Evolutionary conservation across 345 rosid species (phyloP).

Genomic region (Reutealis trisperma): DNA sequence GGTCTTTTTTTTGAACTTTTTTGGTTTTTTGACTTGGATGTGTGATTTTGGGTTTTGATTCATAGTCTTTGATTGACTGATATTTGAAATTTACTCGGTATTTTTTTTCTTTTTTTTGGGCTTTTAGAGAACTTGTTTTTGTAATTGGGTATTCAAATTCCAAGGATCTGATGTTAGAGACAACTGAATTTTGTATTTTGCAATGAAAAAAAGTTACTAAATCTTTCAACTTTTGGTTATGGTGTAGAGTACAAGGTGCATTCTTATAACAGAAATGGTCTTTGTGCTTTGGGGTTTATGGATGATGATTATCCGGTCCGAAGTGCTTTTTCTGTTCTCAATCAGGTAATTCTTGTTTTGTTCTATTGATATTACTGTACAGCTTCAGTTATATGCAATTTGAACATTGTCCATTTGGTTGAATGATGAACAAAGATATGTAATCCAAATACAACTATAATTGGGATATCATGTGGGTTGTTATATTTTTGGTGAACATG

Average conservation of each 20-base stretch:
- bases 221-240: conserved; percentile 4
- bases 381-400: neutral
- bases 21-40: neutral
- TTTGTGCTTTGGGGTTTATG: conserved; percentile 87
- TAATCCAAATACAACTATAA: neutral
- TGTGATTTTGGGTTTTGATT: neutral
- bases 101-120: too few relatives aligned
- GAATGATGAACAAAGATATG: neutral
- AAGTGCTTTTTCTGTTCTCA: conserved; percentile 87
- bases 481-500: neutral
- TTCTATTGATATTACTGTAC: neutral
- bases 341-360: conserved; percentile 52
- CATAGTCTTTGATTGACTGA: neutral
- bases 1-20: conserved; percentile 37
- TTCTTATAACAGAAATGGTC: conserved; percentile 86
- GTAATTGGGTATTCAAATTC: neutral
- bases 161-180: neutral
- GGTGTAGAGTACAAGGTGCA: conserved; percentile 89
- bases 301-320: conserved; percentile 95
- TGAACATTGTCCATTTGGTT: neutral
- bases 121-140: neutral
- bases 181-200: neutral
- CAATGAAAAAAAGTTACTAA: neutral
- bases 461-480: neutral
- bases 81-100: too few relatives aligned